Percentiles rank a stretch among this genome's conserved stretches.
Evolutionary conservation across 225 moss, liverwort and hornwort species (phyloP).

Genomic region (Sphagnum contortum): DNA sequence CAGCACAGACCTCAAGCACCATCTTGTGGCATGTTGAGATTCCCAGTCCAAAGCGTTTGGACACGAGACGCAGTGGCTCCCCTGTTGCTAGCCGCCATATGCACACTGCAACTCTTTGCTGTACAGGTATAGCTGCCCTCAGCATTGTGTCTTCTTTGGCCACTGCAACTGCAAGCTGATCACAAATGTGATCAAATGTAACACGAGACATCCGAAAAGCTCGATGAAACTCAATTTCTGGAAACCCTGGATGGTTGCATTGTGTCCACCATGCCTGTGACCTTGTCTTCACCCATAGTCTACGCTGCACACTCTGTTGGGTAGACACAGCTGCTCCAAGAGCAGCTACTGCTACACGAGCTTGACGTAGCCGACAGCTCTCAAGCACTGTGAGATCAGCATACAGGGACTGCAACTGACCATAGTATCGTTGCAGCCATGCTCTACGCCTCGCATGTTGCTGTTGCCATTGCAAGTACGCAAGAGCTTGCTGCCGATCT

Average conservation of each 20-base stretch:
- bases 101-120: constrained; percentile 96
- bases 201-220: constrained; percentile 95
- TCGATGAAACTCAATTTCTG: constrained; percentile 80
- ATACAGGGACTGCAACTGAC: constrained; percentile 65
- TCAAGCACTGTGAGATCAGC: constrained; percentile 68
- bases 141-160: constrained; percentile 99
- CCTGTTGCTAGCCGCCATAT: constrained; percentile 98
- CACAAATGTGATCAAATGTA: constrained; percentile 81
- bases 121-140: constrained; percentile 91
- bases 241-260: constrained; percentile 92
- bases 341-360: constrained; percentile 72
- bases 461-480: constrained; percentile 55
- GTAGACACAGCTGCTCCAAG: constrained; percentile 90
- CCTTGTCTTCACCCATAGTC: constrained; percentile 91
- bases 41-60: constrained; percentile 94
- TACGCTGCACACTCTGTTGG: constrained; percentile 85
- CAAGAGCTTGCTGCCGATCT: constrained; percentile 52
- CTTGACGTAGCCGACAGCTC: constrained; percentile 68
- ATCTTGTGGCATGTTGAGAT: constrained; percentile 98
- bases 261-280: constrained; percentile 99
- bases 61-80: constrained; percentile 86
- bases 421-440: constrained; percentile 48
- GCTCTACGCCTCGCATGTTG: constrained; percentile 55
- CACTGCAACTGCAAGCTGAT: constrained; percentile 81
- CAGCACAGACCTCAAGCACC: constrained; percentile 96